Evolutionary conservation across 2,329 filamentous ascomycete species (phyloP).

Genomic region (Tolypocladium tropicale): DNA sequence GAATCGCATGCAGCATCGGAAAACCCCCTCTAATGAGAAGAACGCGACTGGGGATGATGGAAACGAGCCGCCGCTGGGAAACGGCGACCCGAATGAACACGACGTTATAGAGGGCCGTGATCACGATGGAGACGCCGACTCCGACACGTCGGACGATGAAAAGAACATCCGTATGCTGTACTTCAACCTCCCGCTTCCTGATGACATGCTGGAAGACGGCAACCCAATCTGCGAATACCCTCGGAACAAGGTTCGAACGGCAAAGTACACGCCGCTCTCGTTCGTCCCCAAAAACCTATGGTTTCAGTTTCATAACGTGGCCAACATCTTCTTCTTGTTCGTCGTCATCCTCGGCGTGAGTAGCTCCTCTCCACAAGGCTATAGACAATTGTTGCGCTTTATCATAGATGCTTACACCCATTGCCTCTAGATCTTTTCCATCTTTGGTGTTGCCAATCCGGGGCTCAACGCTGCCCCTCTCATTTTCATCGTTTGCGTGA

Average conservation of each 20-base stretch:
- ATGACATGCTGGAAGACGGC: conserved; percentile 66
- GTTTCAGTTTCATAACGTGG: conserved; percentile 97
- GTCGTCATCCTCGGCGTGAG: conserved; percentile 88
- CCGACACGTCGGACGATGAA: conserved; percentile 27
- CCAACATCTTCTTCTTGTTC: conserved; percentile 97
- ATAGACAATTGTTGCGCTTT: background rate
- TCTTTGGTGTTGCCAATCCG: conserved; percentile 87
- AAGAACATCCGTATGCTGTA: conserved; percentile 53
- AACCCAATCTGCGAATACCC: conserved; percentile 59
- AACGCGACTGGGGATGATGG: conserved; percentile 37
- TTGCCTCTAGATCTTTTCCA: conserved; percentile 70
- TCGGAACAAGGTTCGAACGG: conserved; percentile 94
- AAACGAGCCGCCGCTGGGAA: conserved; percentile 13
- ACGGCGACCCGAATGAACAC: conserved; percentile 16
- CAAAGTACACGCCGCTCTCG: conserved; percentile 91
- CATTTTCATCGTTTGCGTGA: conserved; percentile 83
- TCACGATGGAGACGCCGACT: conserved; percentile 19
- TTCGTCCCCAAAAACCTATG: conserved; percentile 96
- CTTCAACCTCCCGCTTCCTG: conserved; percentile 77
- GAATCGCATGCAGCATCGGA: conserved; percentile 60
- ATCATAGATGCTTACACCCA: conserved; percentile 3
- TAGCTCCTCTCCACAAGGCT: conserved; percentile 4
- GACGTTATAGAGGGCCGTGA: conserved; percentile 20
- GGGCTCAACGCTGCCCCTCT: conserved; percentile 83
- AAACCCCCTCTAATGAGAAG: conserved; percentile 56